Evolutionary conservation across 2,329 filamentous ascomycete genomes (phyloP), one percentile per base, ranked within the genome.

Genomic region (Ambrosiella cleistominuta): DNA sequence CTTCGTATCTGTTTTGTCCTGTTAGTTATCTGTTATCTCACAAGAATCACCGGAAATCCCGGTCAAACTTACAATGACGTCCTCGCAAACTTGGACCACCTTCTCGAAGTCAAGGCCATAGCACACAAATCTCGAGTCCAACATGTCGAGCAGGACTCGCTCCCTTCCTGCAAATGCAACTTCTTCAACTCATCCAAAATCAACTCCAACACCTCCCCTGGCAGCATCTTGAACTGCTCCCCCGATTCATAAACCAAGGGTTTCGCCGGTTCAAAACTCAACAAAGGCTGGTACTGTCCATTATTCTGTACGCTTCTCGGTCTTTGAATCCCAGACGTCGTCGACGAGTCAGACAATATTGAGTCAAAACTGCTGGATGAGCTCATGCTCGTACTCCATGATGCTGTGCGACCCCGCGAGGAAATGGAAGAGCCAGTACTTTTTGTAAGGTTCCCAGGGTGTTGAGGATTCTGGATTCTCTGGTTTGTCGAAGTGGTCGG

Each of bases 91-190:
- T 72, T 73, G 63, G 74, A 69, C 69, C 77, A 76, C 63, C 75
- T 80, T 61, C 72, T 73, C 13, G 74, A 76, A 42, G 72, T 70
- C 9, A 79, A 59, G 9, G 74, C 71, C 45, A 82, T 65, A 47
- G 72, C 74, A 62, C 74, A 77, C 37, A 76, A 68, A 63, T 84
- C 80, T 54, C 81, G 72, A 77, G 81, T 81, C 76, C 78, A 82
- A 66, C 81, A 83, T 15, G 81, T 83, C 13, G 79, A 74, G 64
- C 81, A 83, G 66, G 78, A 81, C 39, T 68, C 67, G 62, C 73
- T 76, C 2, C 68, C 68, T 12, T 67, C 64, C 6, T 66, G 67
- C 11, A 82, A 64, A 64, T 84, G 81, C 12, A 73, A 65, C 42
- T 70, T 68, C 64, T 73, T 77, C 15, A 84, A 67, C 57, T 76